phyloP scores from a whole-genome alignment of 768 basidiomycete species.

The Tricholomella constricta region DNA sequence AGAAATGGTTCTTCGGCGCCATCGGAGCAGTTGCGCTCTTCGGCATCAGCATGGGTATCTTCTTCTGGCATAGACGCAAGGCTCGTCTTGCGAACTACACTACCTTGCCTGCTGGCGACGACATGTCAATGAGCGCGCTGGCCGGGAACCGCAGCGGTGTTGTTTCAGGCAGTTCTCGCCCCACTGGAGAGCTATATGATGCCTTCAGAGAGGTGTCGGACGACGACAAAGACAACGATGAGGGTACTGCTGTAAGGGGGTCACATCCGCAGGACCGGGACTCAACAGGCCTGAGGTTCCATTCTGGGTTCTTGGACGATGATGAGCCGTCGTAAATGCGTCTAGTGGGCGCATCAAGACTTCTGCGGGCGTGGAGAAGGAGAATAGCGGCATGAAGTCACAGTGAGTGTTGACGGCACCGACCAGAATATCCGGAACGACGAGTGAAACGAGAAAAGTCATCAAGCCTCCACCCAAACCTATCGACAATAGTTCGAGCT shows the following conservation, averaged over 20 bases:
- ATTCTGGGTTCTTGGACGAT: conserved; percentile 83
- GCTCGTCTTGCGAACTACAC: conserved; percentile 53
- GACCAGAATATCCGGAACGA: conserved; percentile 24
- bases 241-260: conserved; percentile 62
- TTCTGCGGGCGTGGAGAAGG: conserved; percentile 33
- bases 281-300: conserved; percentile 55
- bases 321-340: conserved; percentile 54
- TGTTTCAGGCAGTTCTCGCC: conserved; percentile 40
- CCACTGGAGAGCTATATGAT: conserved; percentile 91
- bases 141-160: conserved; percentile 33
- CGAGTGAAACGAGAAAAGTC: conserved; percentile 19
- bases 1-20: conserved; percentile 91
- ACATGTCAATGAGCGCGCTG: conserved; percentile 77
- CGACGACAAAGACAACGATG: conserved; percentile 77
- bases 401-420: conserved; percentile 8
- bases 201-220: conserved; percentile 92
- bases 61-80: conserved; percentile 76
- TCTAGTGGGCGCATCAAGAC: conserved; percentile 27
- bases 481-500: conserved; percentile 12
- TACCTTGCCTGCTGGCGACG: conserved; percentile 61
- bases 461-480: conserved; percentile 22
- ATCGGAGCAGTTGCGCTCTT: conserved; percentile 79
- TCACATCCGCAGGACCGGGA: conserved; percentile 34
- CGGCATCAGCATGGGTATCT: conserved; percentile 64
- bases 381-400: conserved; percentile 6